A percentile compares a stretch with the other conserved stretches of the same genome.
phyloP scores from a whole-genome alignment of 1,139 yeast genomes.

The Yamadazyma taylorii region DNA sequence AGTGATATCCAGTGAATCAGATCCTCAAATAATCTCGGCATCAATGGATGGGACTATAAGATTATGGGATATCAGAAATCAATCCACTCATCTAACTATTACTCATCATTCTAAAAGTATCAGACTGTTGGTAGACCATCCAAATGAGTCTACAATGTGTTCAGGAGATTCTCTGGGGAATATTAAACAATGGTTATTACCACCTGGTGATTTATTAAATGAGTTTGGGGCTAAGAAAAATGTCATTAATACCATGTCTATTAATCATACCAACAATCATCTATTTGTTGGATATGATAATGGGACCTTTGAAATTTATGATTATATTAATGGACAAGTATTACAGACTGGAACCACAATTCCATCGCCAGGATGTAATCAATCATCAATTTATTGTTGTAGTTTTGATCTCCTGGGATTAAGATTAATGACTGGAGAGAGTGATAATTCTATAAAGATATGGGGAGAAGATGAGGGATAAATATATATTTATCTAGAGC shows the following conservation, averaged over 20 bases:
- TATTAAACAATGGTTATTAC: slow-evolving; percentile 80
- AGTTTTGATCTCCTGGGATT: slow-evolving; percentile 79
- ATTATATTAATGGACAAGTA: slow-evolving; percentile 69
- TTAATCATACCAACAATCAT: slow-evolving; percentile 62
- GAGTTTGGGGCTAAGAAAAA: slow-evolving; percentile 33
- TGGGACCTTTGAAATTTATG: slow-evolving; percentile 76
- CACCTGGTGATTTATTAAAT: slow-evolving; percentile 65
- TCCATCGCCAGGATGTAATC: slow-evolving; percentile 69
- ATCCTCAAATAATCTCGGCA: slow-evolving; percentile 83
- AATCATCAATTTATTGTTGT: slow-evolving; percentile 68
- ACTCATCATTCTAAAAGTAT: slow-evolving; percentile 88
- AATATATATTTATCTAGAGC: slow-evolving; percentile 1
- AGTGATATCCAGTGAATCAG: slow-evolving; percentile 64
- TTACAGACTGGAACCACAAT: slow-evolving; percentile 55
- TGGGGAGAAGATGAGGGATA: slow-evolving; percentile 66
- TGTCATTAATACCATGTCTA: slow-evolving; percentile 67
- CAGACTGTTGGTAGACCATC: slow-evolving; percentile 70
- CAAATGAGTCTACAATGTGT: slow-evolving; percentile 66
- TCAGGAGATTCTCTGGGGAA: slow-evolving; percentile 81
- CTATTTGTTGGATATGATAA: slow-evolving; percentile 83
- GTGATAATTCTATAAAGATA: slow-evolving; percentile 84
- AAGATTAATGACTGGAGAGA: slow-evolving; percentile 81
- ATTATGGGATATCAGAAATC: slow-evolving; percentile 71
- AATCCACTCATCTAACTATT: slow-evolving; percentile 48
- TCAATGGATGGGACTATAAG: slow-evolving; percentile 85